phyloP scores from a whole-genome alignment of 225 moss, liverwort and hornwort genomes.

The Pseudisothecium myosuroides region DNA sequence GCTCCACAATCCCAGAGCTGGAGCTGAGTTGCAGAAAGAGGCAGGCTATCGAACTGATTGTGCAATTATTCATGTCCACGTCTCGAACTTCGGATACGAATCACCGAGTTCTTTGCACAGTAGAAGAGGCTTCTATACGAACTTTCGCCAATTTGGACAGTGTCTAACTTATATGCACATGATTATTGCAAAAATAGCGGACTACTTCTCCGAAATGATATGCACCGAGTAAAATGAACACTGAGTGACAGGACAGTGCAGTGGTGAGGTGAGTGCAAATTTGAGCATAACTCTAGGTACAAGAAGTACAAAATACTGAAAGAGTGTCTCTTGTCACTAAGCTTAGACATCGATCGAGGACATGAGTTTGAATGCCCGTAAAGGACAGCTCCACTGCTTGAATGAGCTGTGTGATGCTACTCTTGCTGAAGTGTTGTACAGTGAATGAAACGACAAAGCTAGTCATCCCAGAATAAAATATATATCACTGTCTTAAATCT shows the following conservation, averaged over 20 bases:
- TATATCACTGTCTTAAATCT: neutral
- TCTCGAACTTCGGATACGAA: no score
- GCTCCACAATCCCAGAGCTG: accelerated
- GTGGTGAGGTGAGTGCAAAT: no score
- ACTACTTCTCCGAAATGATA: no score
- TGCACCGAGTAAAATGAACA: accelerated
- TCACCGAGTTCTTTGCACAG: neutral
- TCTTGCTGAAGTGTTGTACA: no score
- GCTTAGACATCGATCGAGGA: neutral
- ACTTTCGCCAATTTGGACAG: neutral
- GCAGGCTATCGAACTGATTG: accelerated
- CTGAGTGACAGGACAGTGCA: accelerated
- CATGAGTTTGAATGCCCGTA: neutral
- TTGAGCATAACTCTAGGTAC: neutral
- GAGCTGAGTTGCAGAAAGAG: neutral
- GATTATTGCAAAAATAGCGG: neutral
- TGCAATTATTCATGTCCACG: no score
- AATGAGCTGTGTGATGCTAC: neutral
- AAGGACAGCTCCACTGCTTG: neutral
- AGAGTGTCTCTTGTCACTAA: neutral
- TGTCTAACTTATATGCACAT: neutral
- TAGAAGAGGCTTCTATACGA: neutral
- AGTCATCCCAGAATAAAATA: neutral
- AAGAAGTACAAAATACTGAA: neutral
- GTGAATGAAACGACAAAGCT: neutral